Conservation (phyloP, 2,329 filamentous ascomycete species). For the Tolypocladium pustulatum region DNA sequence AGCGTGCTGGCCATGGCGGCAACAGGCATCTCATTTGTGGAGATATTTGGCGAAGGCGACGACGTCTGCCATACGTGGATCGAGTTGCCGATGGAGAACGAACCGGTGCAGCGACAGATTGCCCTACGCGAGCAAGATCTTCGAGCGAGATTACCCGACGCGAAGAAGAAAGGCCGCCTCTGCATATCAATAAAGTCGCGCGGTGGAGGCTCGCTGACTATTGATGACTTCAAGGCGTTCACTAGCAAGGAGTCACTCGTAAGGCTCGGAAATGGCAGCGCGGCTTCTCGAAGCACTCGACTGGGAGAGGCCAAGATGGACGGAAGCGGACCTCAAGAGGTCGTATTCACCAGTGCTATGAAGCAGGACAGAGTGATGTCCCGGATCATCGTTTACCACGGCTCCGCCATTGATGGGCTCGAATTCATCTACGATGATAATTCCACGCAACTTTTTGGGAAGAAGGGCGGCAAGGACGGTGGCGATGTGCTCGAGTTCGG, state of each 20-base stretch:
- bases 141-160: slow-evolving; percentile 58
- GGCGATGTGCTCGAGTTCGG: slow-evolving; percentile 70
- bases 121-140: slow-evolving; percentile 66
- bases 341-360: slow-evolving; percentile 62
- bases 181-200: slow-evolving; percentile 67
- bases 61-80: slow-evolving; percentile 71
- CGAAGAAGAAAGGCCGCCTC: slow-evolving; percentile 61
- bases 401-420: slow-evolving; percentile 67
- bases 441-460: slow-evolving; percentile 78
- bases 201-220: slow-evolving; percentile 60
- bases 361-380: slow-evolving; percentile 64
- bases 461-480: slow-evolving; percentile 57
- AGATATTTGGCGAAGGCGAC: slow-evolving; percentile 73
- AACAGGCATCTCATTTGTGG: slow-evolving; percentile 75
- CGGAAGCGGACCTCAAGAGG: slow-evolving; percentile 57
- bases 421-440: slow-evolving; percentile 91
- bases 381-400: slow-evolving; percentile 67
- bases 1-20: slow-evolving; percentile 67
- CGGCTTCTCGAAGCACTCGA: slow-evolving; percentile 65
- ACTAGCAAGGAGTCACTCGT: slow-evolving; percentile 61
- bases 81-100: slow-evolving; percentile 60
- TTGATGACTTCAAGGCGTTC: slow-evolving; percentile 66
- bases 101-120: slow-evolving; percentile 58
- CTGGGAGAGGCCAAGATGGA: slow-evolving; percentile 64
- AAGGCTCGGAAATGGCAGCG: slow-evolving; percentile 60